Conservation (phyloP, 176 grass and related monocot genomes). For the Carex kokanica region DNA sequence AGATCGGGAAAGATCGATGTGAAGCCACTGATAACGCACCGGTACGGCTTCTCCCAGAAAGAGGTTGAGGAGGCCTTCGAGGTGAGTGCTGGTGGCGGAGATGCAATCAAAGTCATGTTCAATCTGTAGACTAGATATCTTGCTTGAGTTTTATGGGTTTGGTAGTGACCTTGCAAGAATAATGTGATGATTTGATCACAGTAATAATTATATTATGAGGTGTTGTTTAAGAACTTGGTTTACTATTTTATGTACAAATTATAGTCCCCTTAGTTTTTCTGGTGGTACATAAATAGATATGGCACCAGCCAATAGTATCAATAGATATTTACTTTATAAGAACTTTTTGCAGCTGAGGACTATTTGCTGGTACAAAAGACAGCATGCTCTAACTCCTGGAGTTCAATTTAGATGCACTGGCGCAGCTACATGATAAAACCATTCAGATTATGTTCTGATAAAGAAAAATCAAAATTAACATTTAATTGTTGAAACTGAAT, state of each 20-base stretch:
- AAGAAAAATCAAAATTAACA: too few relatives aligned
- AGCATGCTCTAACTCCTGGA: not conserved
- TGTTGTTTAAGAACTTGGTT: not conserved
- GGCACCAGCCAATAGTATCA: not conserved
- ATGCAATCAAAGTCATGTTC: conserved; percentile 97
- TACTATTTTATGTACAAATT: not conserved
- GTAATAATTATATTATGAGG: not conserved
- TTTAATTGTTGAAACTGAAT: too few relatives aligned
- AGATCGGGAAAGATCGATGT: conserved; percentile 70
- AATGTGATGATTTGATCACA: not conserved
- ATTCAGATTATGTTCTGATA: too few relatives aligned
- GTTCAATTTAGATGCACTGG: not conserved
- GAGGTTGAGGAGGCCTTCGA: conserved; percentile 84
- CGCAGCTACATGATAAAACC: too few relatives aligned
- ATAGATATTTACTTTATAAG: not conserved
- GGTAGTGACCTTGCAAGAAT: not conserved
- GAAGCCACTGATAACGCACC: conserved; percentile 85
- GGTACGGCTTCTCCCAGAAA: conserved; percentile 72
- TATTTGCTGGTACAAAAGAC: not conserved
- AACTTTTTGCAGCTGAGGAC: not conserved
- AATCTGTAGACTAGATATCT: conserved; percentile 48
- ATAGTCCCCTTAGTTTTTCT: not conserved
- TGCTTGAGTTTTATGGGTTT: not conserved
- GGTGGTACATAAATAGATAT: not conserved
- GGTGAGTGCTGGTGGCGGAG: conserved; percentile 71